Evolutionary conservation across 768 basidiomycete genomes (phyloP).

Genomic region (Phlebiopsis gigantea): DNA sequence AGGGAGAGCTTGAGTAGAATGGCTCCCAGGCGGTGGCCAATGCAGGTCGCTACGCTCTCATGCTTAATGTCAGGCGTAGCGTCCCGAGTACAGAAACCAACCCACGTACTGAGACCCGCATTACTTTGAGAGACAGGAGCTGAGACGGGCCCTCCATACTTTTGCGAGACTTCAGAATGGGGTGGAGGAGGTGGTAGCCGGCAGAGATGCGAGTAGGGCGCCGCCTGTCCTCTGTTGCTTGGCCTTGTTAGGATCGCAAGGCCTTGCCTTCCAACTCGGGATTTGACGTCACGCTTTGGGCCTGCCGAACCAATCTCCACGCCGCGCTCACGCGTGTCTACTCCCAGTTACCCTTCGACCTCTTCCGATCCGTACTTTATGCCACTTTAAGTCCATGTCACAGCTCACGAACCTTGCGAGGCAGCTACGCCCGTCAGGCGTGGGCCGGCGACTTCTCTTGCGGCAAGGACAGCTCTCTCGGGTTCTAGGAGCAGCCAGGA

Average conservation of each 20-base stretch:
- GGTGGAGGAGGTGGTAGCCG: background rate
- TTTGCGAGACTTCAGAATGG: background rate
- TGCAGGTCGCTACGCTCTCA: slow-evolving; percentile 55
- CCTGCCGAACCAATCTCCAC: background rate
- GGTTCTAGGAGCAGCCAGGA: background rate
- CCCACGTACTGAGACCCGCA: slow-evolving; percentile 76
- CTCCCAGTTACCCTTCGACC: background rate
- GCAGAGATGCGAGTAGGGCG: too few species aligned
- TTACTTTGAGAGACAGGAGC: slow-evolving; percentile 76
- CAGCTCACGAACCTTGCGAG: background rate
- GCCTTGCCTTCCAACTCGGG: slow-evolving; percentile 12
- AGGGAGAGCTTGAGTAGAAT: slow-evolving; percentile 79
- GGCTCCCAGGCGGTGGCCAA: slow-evolving; percentile 78
- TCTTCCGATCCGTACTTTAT: background rate
- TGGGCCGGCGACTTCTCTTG: background rate
- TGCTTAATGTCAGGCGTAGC: background rate
- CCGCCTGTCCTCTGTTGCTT: too few species aligned
- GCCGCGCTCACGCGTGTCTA: background rate
- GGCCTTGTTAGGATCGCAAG: slow-evolving; percentile 21
- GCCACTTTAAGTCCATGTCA: background rate
- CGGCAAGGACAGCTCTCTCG: background rate
- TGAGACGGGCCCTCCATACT: slow-evolving; percentile 57
- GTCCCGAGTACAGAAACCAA: background rate
- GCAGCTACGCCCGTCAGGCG: background rate
- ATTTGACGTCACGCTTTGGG: slow-evolving; percentile 19